A percentile compares a stretch with the other conserved stretches of the same genome.
Conservation (phyloP, 169 alveolate genomes). For the Miamiensis avidus region DNA sequence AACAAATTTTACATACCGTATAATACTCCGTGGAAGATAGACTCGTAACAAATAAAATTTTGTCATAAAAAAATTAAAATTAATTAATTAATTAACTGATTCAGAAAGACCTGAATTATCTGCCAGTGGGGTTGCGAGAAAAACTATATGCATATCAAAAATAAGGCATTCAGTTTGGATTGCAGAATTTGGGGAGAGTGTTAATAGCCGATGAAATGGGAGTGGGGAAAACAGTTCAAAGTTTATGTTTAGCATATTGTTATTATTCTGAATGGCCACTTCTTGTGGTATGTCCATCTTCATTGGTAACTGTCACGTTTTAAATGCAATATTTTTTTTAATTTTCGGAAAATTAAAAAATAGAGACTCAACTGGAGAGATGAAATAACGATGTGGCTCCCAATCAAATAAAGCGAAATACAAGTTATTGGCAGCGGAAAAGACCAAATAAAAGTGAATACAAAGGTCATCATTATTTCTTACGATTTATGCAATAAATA, state of each 20-base stretch:
- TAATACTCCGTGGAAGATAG: background rate
- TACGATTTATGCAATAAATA: slow-evolving; percentile 37
- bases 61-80: no score
- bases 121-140: background rate
- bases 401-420: slow-evolving; percentile 54
- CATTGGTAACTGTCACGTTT: slow-evolving; percentile 23
- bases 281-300: slow-evolving; percentile 64
- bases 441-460: slow-evolving; percentile 36
- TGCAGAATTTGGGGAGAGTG: slow-evolving; percentile 56
- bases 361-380: slow-evolving; percentile 72
- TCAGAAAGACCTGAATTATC: background rate
- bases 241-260: slow-evolving; percentile 52
- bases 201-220: slow-evolving; percentile 74
- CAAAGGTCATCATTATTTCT: slow-evolving; percentile 31
- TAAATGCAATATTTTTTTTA: background rate
- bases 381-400: slow-evolving; percentile 76
- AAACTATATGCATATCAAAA: slow-evolving; percentile 57
- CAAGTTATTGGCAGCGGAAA: slow-evolving; percentile 51
- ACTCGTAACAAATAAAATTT: background rate
- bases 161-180: slow-evolving; percentile 62
- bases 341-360: no score
- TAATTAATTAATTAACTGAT: no score
- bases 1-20: background rate
- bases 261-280: slow-evolving; percentile 71
- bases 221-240: slow-evolving; percentile 68